Base-by-base conservation (phyloP, 2,329 filamentous ascomycete species). In the Piedraia hortae region DNA sequence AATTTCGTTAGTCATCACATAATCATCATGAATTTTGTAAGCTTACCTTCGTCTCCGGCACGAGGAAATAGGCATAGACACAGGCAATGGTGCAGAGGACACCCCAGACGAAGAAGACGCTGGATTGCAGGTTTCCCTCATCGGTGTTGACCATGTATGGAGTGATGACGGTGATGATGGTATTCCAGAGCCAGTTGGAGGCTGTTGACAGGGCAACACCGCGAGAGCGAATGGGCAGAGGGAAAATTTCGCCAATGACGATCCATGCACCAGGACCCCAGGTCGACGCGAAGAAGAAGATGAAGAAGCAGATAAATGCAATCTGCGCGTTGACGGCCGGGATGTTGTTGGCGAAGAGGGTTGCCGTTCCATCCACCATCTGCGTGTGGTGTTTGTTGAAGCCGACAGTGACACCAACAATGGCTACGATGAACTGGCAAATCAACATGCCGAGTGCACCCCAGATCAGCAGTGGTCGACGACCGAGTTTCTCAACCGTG, bases 221-320 rank as follows among this genome's bases (percentile, higher is more conserved):
- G 34, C 74, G 72, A 18, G 78, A 72, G 38, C 78, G 72, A 48
- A 89, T 82, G 29, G 73, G 74, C 24, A 89, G 62, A 26, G 77
- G 75, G 62, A 72, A 89, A 47, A 85, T 71, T 53, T 90, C 77
- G 42, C 77, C 77, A 38, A 85, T 80, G 34, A 88, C 60, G 25
- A 57, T 54, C 60, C 59, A 64, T 12, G 56, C 58, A 25, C 54
- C 69, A 4, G 75, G 74, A 23, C 77, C 77, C 77, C 75, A 89
- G 31, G 77, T 89, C 26, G 61, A 66, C 28, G 77, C 77, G 45
- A 89, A 89, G 59, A 70, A 82, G 59, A 75, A 78, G 56, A 89
- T 80, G 59, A 78, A 85, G 53, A 89, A 67, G 51, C 67, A 71
- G 41, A 85, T 85, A 53, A 88, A 85, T 28, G 73, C 63, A 32